phyloP scores from a whole-genome alignment of 306 rosid genomes.

The barrel medic (Medicago truncatula) region MtrunA17r5.0-ANR NC_053048.1:46178001-46178500 shows the following conservation, averaged over 20 bases:
- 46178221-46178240: conserved; percentile 25
- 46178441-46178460: too few relatives aligned
- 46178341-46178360: too few relatives aligned
- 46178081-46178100: neutral
- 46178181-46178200: conserved; percentile 32
- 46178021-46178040: conserved; percentile 55
- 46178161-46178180: conserved; percentile 48
- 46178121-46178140: conserved; percentile 48
- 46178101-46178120: conserved; percentile 12
- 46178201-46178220: conserved; percentile 8
- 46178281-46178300: conserved; percentile 9
- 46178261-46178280: conserved; percentile 42
- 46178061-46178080: conserved; percentile 30
- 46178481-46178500: too few relatives aligned
- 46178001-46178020: conserved; percentile 55
- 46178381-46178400: too few relatives aligned
- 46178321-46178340: too few relatives aligned
- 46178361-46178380: too few relatives aligned
- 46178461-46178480: too few relatives aligned
- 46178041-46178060: conserved; percentile 59
- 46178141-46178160: conserved; percentile 47
- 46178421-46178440: too few relatives aligned
- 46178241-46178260: conserved; percentile 17
- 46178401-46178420: too few relatives aligned
- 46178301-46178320: too few relatives aligned